Base-by-base conservation (phyloP, 495 filamentous ascomycete species). In the Aspergillus nanangensis region DNA sequence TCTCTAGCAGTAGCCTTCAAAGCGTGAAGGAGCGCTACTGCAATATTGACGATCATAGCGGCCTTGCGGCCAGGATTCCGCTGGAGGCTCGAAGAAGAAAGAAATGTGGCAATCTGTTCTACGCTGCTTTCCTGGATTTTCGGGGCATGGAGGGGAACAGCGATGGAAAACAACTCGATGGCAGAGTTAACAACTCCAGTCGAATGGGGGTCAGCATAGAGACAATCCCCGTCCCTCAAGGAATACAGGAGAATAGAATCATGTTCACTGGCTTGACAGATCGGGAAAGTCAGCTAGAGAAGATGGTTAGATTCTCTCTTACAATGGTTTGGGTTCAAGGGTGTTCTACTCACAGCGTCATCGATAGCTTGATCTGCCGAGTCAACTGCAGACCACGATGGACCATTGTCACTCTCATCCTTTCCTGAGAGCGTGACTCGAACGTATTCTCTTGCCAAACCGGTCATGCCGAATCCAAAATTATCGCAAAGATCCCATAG, bases 401-500 rank as follows among this genome's bases (percentile, higher is more conserved):
- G 67, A 19, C 78, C 70, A 25, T 67, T 55, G 7, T 80, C 65
- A 44, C 69, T 78, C 7, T 79, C 74, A 33, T 87, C 80, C 51
- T 89, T 82, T 31, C 87, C 85, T 19, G 84, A 79, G 45, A 94
- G 74, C 5, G 76, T 75, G 51, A 78, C 79, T 21, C 87, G 69
- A 44, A 85, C 79, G 60, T 93, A 88, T 2, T 89, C 87, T 20
- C 82, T 72, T 4, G 95, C 80, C 24, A 96, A 72, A 15, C 92
- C 87, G 11, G 88, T 93, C 14, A 97, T 82, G 1, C 93, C 93
- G 66, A 94, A 97, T 1, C 89, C 93, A 50, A 82, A 88, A 60
- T 96, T 97, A 60, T 99, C 93, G 11, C 83, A 88, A 31, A 94
- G 77, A 44, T 97, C 93, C 93, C 93, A 99, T 17, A 99, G 77